Conservation (phyloP, 192 early-diverging fungal species). For the Geranomyces variabilis region DNA sequence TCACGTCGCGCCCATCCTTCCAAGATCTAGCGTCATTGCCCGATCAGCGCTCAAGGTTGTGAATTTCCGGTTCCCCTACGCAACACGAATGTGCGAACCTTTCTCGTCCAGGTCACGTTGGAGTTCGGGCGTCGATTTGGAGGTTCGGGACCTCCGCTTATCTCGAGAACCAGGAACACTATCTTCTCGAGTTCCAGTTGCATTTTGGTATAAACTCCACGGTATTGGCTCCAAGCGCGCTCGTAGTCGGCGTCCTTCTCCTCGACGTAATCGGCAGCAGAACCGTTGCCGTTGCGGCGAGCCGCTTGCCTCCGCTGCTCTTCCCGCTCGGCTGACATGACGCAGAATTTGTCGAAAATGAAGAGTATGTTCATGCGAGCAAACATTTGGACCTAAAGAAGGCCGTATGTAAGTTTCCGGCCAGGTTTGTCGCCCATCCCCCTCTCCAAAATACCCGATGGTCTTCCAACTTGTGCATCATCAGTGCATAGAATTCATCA, state of each 20-base stretch:
- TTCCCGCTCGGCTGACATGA: not conserved
- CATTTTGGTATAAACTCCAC: not conserved
- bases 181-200: constrained; percentile 2
- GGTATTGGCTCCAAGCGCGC: not conserved
- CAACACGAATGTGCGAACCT: not conserved
- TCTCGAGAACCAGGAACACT: constrained; percentile 21
- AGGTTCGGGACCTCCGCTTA: not conserved
- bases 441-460: not conserved
- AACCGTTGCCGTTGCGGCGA: not conserved
- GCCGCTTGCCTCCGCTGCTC: not conserved
- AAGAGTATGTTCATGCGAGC: constrained; percentile 31
- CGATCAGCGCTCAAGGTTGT: not conserved
- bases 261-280: not conserved
- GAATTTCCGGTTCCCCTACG: too few relatives aligned
- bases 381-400: constrained; percentile 20
- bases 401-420: not conserved
- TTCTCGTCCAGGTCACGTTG: constrained; percentile 8
- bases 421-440: too few relatives aligned
- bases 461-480: constrained; percentile 18
- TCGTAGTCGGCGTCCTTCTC: not conserved
- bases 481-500: constrained; percentile 17
- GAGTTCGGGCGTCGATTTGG: constrained; percentile 10
- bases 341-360: constrained; percentile 34
- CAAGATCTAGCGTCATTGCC: not conserved
- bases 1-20: constrained; percentile 13